These are phyloP conservation scores for Candida peoriensis DNA, from an alignment of 805 yeast genomes.

Conservation along the genomic window DNA sequence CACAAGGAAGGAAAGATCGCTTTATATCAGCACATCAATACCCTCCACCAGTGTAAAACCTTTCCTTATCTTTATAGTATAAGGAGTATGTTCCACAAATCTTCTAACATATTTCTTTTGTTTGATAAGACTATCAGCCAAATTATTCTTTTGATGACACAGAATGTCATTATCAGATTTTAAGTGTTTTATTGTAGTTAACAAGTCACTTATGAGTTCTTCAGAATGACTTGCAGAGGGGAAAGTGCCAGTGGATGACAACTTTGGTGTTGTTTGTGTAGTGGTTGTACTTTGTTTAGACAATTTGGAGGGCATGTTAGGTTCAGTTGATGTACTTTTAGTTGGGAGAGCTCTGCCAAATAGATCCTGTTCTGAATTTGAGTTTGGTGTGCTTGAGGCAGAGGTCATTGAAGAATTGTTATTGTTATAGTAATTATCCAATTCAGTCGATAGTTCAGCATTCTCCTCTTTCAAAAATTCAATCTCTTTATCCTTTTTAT, in stretches of 20 bases:
- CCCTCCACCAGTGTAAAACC: conserved; percentile 17
- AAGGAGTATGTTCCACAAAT: conserved; percentile 12
- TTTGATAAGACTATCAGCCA: conserved; percentile 6
- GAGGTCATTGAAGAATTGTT: not conserved
- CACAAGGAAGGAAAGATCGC: conserved; percentile 1
- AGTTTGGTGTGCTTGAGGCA: conserved; percentile 3
- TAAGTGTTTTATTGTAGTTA: conserved; percentile 17
- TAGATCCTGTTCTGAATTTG: not conserved
- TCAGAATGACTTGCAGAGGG: conserved; percentile 1
- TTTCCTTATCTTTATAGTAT: conserved; percentile 14
- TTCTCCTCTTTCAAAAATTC: conserved; percentile 9
- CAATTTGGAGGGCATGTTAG: not conserved
- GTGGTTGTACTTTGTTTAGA: not conserved
- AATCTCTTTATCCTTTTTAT: conserved; percentile 10
- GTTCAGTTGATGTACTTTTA: not conserved
- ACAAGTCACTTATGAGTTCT: conserved; percentile 16
- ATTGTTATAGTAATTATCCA: conserved; percentile 5
- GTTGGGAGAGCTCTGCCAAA: too few relatives aligned
- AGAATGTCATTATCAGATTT: conserved; percentile 13
- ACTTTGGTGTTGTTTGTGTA: not conserved
- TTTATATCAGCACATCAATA: conserved; percentile 18
- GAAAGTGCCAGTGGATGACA: not conserved
- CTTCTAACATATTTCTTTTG: conserved; percentile 18
- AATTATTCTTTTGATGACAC: conserved; percentile 7
- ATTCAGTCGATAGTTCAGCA: conserved; percentile 7